Evolutionary conservation across 192 early-diverging fungal genomes (phyloP), one percentile per base, ranked within the genome.

Genomic region (Piromyces finnis): DNA sequence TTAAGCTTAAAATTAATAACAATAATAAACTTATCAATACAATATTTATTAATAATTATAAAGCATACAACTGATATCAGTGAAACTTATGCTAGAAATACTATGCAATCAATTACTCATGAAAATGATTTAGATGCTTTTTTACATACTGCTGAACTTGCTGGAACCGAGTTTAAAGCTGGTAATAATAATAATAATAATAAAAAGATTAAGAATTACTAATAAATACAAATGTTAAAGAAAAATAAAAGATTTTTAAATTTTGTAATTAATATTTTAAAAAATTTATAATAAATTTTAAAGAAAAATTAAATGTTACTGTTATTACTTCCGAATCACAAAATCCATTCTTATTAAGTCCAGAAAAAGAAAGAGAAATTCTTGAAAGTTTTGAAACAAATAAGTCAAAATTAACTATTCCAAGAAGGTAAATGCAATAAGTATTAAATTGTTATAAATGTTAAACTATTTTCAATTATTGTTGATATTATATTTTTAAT

Each of bases 81-180:
- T 18, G 6, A 18, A 68, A 68, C 51, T 7, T 26, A 68, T 68
- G 51, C 30, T 6, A 32, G 30, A 32, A 68, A 68, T n/a, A 68
- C 51, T 68, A 68, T 68, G 51, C 51, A 68, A 68, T 96, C 94
- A 78, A 93, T 99, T 82, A 99, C 98, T 77, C 93, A 98, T 83
- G 95, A 99, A 83, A 93, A 95, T 78, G 97, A 99, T 87, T 87
- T 99, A 17, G 97, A 98, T 41, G 95, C 94, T 32, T 99, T 99
- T 83, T 88, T 99, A 82, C 92, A 88, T 82, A 96, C 96, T 17
- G 98, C 98, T 18, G 90, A 95, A 82, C 90, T 99, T 77, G 96
- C 96, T 18, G 98, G 94, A 68, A 97, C 95, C 26, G 94, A 83
- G 28, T 85, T 85, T 37, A 79, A 84, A 22, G 84, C 84, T 2